These are phyloP conservation scores for Avena sativa DNA, from an alignment of 176 grass and related monocot species.

Conservation along the genomic window DNA sequence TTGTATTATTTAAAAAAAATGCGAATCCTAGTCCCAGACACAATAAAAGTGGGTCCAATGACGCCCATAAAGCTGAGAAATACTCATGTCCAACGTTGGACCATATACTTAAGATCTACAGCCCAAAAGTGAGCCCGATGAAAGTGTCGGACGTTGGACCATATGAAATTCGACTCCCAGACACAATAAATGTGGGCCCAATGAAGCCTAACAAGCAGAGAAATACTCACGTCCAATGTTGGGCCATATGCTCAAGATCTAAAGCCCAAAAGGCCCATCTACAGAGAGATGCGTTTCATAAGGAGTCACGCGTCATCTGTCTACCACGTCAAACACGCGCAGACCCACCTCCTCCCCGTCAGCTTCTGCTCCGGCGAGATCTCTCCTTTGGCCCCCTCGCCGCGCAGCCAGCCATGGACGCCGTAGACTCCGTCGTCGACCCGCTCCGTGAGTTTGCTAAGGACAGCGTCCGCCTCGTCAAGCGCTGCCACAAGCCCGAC, in stretches of 20 bases:
- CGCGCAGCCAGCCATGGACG: conserved; percentile 69
- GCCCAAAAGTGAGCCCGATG: neutral
- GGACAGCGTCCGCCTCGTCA: conserved; percentile 98
- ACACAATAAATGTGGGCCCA: too few species aligned
- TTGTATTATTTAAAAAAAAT: too few species aligned
- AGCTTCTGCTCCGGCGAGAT: conserved; percentile 34
- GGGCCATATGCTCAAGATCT: neutral
- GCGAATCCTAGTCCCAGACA: too few species aligned
- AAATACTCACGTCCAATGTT: neutral
- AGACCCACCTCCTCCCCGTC: neutral
- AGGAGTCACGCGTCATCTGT: neutral
- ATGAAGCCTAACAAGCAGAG: neutral
- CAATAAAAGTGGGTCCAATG: too few species aligned
- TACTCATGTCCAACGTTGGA: neutral
- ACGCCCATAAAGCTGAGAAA: neutral
- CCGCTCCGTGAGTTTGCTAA: conserved; percentile 93
- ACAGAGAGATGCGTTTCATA: neutral
- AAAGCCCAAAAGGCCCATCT: neutral
- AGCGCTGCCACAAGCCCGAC: conserved; percentile 99
- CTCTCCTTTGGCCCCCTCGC: neutral
- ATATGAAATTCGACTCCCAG: too few species aligned
- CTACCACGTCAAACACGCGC: conserved; percentile 27
- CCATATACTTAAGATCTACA: neutral
- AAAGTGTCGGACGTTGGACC: too few species aligned
- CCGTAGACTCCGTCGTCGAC: conserved; percentile 90